Evolutionary conservation across 169 alveolate species (phyloP).

Genomic region (Blepharisma undulans): DNA sequence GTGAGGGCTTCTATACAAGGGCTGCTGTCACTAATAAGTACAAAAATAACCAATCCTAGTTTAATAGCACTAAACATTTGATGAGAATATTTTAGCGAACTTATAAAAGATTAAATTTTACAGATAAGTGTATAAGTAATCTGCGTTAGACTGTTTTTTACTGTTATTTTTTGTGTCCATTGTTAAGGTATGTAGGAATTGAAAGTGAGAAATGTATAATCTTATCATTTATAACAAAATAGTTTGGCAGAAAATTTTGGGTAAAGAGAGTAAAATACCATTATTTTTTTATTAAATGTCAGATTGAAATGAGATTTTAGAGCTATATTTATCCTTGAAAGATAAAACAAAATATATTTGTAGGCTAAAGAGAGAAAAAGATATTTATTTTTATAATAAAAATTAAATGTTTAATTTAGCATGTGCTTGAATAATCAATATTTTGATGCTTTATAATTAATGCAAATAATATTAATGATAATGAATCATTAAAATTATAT

Average conservation of each 20-base stretch:
- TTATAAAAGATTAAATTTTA: background rate
- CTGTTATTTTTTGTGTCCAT: background rate
- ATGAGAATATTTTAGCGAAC: background rate
- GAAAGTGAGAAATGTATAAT: background rate
- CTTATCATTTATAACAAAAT: background rate
- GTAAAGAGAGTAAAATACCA: background rate
- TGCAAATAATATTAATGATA: too few relatives aligned
- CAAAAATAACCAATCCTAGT: background rate
- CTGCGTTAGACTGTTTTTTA: background rate
- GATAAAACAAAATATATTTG: too few relatives aligned
- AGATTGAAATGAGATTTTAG: too few relatives aligned
- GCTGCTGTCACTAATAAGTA: background rate
- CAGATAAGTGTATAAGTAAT: background rate
- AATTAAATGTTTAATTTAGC: too few relatives aligned
- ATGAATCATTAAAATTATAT: too few relatives aligned
- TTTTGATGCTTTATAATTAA: too few relatives aligned
- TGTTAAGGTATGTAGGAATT: too few relatives aligned
- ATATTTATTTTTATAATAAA: too few relatives aligned
- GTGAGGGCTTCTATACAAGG: background rate
- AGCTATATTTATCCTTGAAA: too few relatives aligned
- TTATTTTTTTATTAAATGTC: background rate
- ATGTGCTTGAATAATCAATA: too few relatives aligned
- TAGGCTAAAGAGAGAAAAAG: background rate
- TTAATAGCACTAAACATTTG: background rate
- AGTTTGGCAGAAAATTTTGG: background rate